Base-by-base conservation (phyloP, 2,329 filamentous ascomycete genomes). In the Leptoxyphium fumago region DNA sequence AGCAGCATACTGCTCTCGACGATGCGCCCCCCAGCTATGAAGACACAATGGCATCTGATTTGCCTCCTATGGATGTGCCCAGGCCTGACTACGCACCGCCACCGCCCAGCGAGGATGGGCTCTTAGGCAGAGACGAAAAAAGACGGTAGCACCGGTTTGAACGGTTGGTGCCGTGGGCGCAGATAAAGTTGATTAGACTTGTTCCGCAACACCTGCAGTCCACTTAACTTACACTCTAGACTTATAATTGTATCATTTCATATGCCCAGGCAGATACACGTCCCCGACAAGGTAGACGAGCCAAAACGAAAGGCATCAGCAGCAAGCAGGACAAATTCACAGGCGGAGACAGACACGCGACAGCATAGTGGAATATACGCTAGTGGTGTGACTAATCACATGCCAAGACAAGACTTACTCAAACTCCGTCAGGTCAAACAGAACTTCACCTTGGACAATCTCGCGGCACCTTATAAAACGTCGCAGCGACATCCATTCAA, bases 21-120 rank as follows among this genome's bases (percentile, higher is more conserved):
- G 86, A 91, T 45, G 84, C 86, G n/a, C 88, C 89, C 14, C 88
- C 88, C 7, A 94, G 85, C 56, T 96, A 96, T 58, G 87, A 94
- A 63, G 88, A 95, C 63, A 87, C 86, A 10, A 80, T 95, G 64
- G 87, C 86, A 6, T 80, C 84, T 50, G 76, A 80, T 46, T 64
- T 91, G 48, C 80, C 76, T 30, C 84, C 85, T 1, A 76, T 86
- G 45, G 75, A 85, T 58, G 82, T 79, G 48, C 67, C 80, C 21
- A 71, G 87, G 54, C 77, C 80, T 26, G 78, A 77, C 11, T 87
- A 83, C 59, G 64, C 59, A 44, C 66, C 67, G 14, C 67, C 67
- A 30, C 48, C 55, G 13, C 45, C 52, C n/a, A 51, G 39, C 1
- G 57, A 59, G 42, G 61, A 62, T 48, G 43, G 47, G 32, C 42